These are phyloP conservation scores for Primulina eburnea DNA, from an alignment of 257 asterid species.

Conservation along the genomic window DNA sequence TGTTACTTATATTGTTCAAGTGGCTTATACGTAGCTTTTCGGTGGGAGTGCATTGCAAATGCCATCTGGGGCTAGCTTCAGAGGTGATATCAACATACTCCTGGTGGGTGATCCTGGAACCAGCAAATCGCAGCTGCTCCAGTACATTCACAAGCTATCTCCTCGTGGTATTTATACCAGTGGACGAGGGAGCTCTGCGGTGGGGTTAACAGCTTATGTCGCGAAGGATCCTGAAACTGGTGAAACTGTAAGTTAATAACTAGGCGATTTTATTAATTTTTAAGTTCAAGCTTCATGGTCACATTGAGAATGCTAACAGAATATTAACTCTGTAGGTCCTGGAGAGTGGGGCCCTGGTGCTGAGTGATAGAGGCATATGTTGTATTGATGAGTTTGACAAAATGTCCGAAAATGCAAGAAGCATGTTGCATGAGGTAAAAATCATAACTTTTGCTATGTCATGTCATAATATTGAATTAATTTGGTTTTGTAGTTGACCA, in stretches of 20 bases:
- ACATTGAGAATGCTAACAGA: conserved; percentile 17
- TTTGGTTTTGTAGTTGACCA: background rate
- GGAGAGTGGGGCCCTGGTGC: conserved; percentile 97
- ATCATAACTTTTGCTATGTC: conserved; percentile 4
- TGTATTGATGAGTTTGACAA: conserved; percentile 98
- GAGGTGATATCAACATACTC: conserved; percentile 95
- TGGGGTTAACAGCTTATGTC: conserved; percentile 96
- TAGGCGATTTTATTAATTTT: background rate
- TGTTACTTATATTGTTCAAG: conserved; percentile 18
- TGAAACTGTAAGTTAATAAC: conserved; percentile 70
- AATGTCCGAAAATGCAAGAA: conserved; percentile 97
- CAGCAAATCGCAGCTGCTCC: conserved; percentile 96
- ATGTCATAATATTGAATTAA: background rate
- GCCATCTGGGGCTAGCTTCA: conserved; percentile 87
- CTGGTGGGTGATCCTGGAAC: conserved; percentile 99
- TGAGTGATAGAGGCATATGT: conserved; percentile 94
- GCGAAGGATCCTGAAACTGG: conserved; percentile 99
- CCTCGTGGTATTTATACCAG: conserved; percentile 99
- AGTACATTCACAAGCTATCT: conserved; percentile 91
- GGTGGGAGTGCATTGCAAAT: conserved; percentile 86
- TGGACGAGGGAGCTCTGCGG: conserved; percentile 99
- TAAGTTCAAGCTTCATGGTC: background rate
- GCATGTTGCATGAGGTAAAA: conserved; percentile 94
- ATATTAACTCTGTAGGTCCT: conserved; percentile 58
- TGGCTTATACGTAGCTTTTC: conserved; percentile 61